Conservation (phyloP, 495 filamentous ascomycete species). For the Penicillium steckii region DNA sequence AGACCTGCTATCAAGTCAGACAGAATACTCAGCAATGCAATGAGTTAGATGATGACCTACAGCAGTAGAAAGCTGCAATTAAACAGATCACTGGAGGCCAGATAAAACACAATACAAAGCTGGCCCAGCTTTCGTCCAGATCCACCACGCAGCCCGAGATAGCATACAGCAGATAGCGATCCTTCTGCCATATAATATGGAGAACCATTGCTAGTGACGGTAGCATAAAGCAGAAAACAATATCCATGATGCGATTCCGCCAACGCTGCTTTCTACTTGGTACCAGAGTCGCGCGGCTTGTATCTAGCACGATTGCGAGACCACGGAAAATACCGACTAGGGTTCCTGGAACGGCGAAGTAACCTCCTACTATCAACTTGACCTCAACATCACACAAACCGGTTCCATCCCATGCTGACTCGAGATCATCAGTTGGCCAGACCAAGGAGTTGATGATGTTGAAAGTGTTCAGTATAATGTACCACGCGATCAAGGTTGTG, state of each 20-base stretch:
- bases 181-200: slow-evolving; percentile 66
- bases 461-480: slow-evolving; percentile 62
- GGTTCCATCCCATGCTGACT: slow-evolving; percentile 67
- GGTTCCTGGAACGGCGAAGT: slow-evolving; percentile 61
- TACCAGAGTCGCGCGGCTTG: slow-evolving; percentile 55
- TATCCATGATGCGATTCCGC: slow-evolving; percentile 55
- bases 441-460: slow-evolving; percentile 75
- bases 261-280: slow-evolving; percentile 51
- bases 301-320: slow-evolving; percentile 68
- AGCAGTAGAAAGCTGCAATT: slow-evolving; percentile 63
- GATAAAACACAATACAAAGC: slow-evolving; percentile 60
- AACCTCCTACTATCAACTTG: slow-evolving; percentile 63
- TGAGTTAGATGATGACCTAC: slow-evolving; percentile 48
- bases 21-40: neutral
- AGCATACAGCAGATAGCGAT: slow-evolving; percentile 70
- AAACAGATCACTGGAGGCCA: slow-evolving; percentile 67
- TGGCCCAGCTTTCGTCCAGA: slow-evolving; percentile 70
- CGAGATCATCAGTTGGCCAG: slow-evolving; percentile 73
- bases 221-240: slow-evolving; percentile 65
- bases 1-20: slow-evolving; percentile 44
- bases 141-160: slow-evolving; percentile 70
- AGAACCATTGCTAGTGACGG: slow-evolving; percentile 65
- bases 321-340: slow-evolving; percentile 70
- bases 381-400: slow-evolving; percentile 83
- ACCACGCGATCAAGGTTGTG: slow-evolving; percentile 62